Conservation (phyloP, 1,139 yeast species). For the Neolecta irregularis region DNA sequence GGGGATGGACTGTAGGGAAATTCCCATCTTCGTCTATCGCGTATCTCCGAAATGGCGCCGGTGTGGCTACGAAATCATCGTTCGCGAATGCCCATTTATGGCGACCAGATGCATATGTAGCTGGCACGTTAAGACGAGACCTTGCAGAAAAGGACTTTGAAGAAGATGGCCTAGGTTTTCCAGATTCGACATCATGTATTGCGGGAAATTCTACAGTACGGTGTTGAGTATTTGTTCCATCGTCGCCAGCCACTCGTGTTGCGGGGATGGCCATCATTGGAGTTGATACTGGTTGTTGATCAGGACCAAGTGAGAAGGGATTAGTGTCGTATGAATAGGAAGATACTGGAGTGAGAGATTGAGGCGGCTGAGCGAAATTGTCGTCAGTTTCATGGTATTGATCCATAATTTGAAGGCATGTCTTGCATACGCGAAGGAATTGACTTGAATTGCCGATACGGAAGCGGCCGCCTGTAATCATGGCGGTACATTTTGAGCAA, state of each 20-base stretch:
- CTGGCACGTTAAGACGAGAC: background rate
- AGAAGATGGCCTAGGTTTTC: background rate
- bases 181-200: background rate
- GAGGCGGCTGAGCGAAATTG: background rate
- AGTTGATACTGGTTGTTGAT: conserved; percentile 9
- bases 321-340: background rate
- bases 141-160: background rate
- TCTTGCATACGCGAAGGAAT: conserved; percentile 61
- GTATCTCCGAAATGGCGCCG: too few species aligned
- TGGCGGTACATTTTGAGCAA: conserved; percentile 70
- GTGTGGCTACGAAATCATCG: background rate
- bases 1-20: conserved; percentile 1
- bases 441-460: conserved; percentile 46
- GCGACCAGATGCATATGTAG: background rate
- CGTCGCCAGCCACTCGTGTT: conserved; percentile 26
- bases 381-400: conserved; percentile 26
- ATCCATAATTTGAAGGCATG: conserved; percentile 51
- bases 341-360: background rate
- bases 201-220: background rate
- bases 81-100: background rate
- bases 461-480: conserved; percentile 63
- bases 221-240: conserved; percentile 13
- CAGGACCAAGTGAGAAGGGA: conserved; percentile 5
- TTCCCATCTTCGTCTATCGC: too few species aligned
- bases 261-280: conserved; percentile 60